These are phyloP conservation scores for Fusarium buharicum DNA, from an alignment of 2,329 filamentous ascomycete genomes.

Conservation along the genomic window DNA sequence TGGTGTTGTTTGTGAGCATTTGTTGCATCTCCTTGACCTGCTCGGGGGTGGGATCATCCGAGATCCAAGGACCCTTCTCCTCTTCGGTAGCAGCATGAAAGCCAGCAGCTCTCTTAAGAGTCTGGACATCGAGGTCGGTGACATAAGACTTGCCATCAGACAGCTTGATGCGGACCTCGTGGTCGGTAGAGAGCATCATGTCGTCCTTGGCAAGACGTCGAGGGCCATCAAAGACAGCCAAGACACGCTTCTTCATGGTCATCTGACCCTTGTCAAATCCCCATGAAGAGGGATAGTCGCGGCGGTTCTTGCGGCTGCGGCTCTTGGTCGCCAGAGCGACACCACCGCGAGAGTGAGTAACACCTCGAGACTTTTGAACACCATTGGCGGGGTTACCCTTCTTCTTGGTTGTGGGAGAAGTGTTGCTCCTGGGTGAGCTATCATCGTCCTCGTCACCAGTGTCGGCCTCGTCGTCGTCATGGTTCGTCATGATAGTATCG, in stretches of 20 bases:
- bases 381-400: constrained; percentile 68
- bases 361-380: constrained; percentile 73
- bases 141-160: constrained; percentile 82
- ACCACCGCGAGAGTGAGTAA: constrained; percentile 82
- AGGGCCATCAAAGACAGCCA: constrained; percentile 90
- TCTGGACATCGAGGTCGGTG: constrained; percentile 93
- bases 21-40: constrained; percentile 70
- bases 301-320: constrained; percentile 86
- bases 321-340: constrained; percentile 67
- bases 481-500: constrained; percentile 50
- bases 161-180: constrained; percentile 88
- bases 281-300: constrained; percentile 94
- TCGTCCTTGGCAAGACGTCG: constrained; percentile 96
- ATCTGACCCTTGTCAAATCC: constrained; percentile 92
- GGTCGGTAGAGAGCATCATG: constrained; percentile 97
- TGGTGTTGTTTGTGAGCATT: constrained; percentile 51
- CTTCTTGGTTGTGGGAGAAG: constrained; percentile 59
- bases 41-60: constrained; percentile 73
- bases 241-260: constrained; percentile 97
- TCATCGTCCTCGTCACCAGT: constrained; percentile 66
- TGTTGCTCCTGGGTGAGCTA: constrained; percentile 59
- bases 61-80: constrained; percentile 87
- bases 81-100: constrained; percentile 82
- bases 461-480: constrained; percentile 66
- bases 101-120: constrained; percentile 85